These are phyloP conservation scores for Rhizopus arrhizus DNA, from an alignment of 371 early-diverging fungal species.

Conservation along the genomic window DNA sequence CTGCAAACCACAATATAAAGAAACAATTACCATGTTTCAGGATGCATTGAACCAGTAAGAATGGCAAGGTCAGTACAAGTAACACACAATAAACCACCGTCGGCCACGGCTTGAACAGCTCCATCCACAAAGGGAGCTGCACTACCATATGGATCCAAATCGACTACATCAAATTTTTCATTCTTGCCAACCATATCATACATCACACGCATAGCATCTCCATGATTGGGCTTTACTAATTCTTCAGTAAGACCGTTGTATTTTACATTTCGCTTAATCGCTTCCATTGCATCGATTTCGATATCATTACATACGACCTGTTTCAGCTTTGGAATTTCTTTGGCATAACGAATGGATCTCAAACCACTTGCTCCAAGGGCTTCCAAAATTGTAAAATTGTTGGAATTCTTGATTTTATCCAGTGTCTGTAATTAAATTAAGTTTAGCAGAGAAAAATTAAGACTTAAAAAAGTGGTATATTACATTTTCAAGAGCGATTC, in stretches of 20 bases:
- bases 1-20: too few species aligned
- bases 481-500: conserved; percentile 34
- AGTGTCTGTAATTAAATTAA: conserved; percentile 16
- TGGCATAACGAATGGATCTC: conserved; percentile 97
- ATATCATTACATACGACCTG: conserved; percentile 96
- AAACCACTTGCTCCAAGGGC: conserved; percentile 99
- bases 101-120: conserved; percentile 91
- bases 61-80: conserved; percentile 99
- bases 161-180: conserved; percentile 81
- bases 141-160: conserved; percentile 99
- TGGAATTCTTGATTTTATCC: conserved; percentile 32
- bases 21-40: conserved; percentile 79
- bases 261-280: conserved; percentile 88
- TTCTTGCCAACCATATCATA: conserved; percentile 69
- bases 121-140: conserved; percentile 97
- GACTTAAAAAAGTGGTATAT: background rate
- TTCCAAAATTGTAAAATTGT: conserved; percentile 84
- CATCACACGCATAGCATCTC: conserved; percentile 89
- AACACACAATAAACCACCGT: conserved; percentile 96
- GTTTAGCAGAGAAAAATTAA: too few species aligned
- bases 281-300: conserved; percentile 83
- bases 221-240: conserved; percentile 77
- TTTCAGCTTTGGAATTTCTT: conserved; percentile 86
- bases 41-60: conserved; percentile 89
- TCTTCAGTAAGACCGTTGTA: conserved; percentile 79